Base-by-base conservation (phyloP, 2,329 filamentous ascomycete genomes). In the Corinectria fuckeliana region DNA sequence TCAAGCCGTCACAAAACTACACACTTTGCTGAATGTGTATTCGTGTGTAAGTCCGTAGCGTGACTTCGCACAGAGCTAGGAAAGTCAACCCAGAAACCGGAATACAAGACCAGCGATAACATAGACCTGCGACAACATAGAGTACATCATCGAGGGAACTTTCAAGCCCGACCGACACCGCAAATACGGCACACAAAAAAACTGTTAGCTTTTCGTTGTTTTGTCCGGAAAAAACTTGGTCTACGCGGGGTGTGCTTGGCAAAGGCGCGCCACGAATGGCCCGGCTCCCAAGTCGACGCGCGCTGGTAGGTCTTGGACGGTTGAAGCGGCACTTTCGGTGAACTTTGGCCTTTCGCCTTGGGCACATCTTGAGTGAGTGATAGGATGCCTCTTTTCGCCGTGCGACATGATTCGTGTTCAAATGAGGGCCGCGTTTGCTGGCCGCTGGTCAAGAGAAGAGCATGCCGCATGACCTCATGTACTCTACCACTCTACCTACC, bases 401-500 rank as follows among this genome's bases (percentile, higher is more conserved):
- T 53, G 54, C 51, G 54, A 65, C 56, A 65, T 69, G 50, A 69
- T 64, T 62, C 53, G 30, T 61, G 64, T 69, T 66, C 65, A 62
- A 65, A 55, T n/a, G 30, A 55, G 34, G n/a, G 47, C 32, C 52
- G 54, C 36, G 50, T 36, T 21, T 42, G 26, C 44, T 64, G 11
- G n/a, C 18, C 25, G 45, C 53, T 61, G 61, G 64, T 64, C 38
- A 42, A n/a, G n/a, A n/a, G n/a, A n/a, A n/a, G n/a, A n/a, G n/a
- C n/a, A n/a, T n/a, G n/a, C 51, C 67, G 59, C 61, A 69, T 69
- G 67, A 69, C 67, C 67, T 69, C 67, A 69, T 66, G n/a, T n/a
- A n/a, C n/a, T n/a, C n/a, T n/a, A n/a, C n/a, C n/a, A n/a, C n/a
- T n/a, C n/a, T 42, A 49, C 11, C 53, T 45, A 32, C 32, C 25